These are phyloP conservation scores for Geotrichum restrictum DNA, from an alignment of 1,139 yeast genomes.

Conservation along the genomic window DNA sequence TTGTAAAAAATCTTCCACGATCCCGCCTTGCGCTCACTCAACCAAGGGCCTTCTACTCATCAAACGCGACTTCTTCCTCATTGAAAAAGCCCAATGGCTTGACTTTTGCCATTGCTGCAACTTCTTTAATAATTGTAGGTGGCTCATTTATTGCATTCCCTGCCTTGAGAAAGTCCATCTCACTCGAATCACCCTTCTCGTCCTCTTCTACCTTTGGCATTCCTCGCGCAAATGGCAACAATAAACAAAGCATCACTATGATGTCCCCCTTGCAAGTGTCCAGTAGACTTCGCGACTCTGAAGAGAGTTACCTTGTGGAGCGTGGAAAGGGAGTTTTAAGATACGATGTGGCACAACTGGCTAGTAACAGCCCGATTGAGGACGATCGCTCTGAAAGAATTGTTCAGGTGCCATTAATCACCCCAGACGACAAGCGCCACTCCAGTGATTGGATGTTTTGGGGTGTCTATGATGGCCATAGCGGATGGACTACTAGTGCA, in stretches of 20 bases:
- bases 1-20: no score
- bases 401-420: constrained; percentile 66
- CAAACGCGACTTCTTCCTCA: background rate
- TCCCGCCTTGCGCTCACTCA: no score
- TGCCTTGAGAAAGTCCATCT: background rate
- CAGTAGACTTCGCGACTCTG: constrained; percentile 61
- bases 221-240: constrained; percentile 18
- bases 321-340: constrained; percentile 90
- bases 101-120: constrained; percentile 18
- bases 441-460: constrained; percentile 89
- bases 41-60: no score
- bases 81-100: background rate
- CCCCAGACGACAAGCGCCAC: constrained; percentile 15
- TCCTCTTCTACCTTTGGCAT: constrained; percentile 21
- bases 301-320: constrained; percentile 75
- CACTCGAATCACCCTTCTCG: constrained; percentile 19
- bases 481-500: constrained; percentile 91
- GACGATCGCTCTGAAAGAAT: constrained; percentile 88
- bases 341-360: constrained; percentile 83
- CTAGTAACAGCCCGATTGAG: constrained; percentile 91
- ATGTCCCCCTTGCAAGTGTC: constrained; percentile 75
- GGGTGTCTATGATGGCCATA: constrained; percentile 95
- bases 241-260: constrained; percentile 30
- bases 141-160: constrained; percentile 19
- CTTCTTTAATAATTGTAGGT: constrained; percentile 11